Conservation (phyloP, 495 filamentous ascomycete species). For the Lophium mytilinum region DNA sequence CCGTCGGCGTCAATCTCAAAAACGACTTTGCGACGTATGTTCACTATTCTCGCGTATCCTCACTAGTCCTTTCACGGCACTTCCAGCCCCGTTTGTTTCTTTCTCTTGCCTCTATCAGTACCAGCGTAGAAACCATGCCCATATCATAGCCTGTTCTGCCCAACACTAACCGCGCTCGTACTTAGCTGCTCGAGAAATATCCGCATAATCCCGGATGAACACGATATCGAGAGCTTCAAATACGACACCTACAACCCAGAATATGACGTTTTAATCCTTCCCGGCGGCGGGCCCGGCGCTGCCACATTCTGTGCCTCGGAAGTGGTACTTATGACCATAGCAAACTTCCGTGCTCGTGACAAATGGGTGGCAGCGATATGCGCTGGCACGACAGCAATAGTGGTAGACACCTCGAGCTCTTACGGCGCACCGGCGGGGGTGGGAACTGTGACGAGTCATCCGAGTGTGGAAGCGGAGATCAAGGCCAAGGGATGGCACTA, state of each 20-base stretch:
- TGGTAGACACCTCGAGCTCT: constrained; percentile 4
- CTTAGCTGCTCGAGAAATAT: constrained; percentile 23
- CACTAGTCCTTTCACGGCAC: not conserved
- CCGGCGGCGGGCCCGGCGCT: constrained; percentile 27
- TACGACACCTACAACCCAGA: not conserved
- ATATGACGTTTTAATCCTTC: constrained; percentile 26
- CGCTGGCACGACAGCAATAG: constrained; percentile 28
- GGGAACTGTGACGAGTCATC: constrained; percentile 26
- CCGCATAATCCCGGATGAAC: constrained; percentile 25
- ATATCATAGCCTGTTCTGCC: too few relatives aligned
- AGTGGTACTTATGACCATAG: constrained; percentile 13
- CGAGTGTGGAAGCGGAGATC: constrained; percentile 25
- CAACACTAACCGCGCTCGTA: not conserved
- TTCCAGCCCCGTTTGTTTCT: not conserved
- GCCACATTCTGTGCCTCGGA: constrained; percentile 16
- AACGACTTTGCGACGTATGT: constrained; percentile 19
- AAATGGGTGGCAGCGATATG: constrained; percentile 26
- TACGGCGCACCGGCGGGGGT: constrained; percentile 5
- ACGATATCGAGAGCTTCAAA: constrained; percentile 3
- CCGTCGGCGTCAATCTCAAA: constrained; percentile 26
- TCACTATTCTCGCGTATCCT: not conserved
- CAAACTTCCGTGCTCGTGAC: constrained; percentile 8
- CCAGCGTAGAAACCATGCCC: too few relatives aligned
- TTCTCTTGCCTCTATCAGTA: too few relatives aligned
- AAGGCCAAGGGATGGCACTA: constrained; percentile 25